These are phyloP conservation scores for Graphiopsis chlorocephala DNA, from an alignment of 2,329 filamentous ascomycete species.

Conservation along the genomic window DNA sequence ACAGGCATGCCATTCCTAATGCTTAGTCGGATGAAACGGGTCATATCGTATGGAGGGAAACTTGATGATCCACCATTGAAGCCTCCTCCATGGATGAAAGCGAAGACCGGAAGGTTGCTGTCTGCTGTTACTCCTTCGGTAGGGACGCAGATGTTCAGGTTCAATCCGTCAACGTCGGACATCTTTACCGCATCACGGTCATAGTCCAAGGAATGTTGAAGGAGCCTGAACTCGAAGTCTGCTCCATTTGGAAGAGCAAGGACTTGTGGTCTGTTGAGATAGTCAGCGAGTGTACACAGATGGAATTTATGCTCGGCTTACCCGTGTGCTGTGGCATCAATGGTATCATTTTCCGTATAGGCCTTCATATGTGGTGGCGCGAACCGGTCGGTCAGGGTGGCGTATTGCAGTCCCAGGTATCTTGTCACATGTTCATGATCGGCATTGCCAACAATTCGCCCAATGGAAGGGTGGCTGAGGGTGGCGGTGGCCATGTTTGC, in stretches of 20 bases:
- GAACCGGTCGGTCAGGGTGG: constrained; percentile 38
- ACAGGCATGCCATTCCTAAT: constrained; percentile 45
- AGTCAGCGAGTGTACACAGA: neutral
- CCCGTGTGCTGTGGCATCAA: constrained; percentile 39
- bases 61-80: constrained; percentile 50
- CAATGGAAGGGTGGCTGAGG: constrained; percentile 24
- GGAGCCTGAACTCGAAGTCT: constrained; percentile 47
- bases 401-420: constrained; percentile 41
- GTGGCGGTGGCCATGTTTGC: neutral
- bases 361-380: constrained; percentile 34
- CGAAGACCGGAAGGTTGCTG: constrained; percentile 46
- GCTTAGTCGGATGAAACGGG: constrained; percentile 46
- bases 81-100: constrained; percentile 55
- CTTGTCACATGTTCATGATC: constrained; percentile 29
- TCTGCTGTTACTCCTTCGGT: neutral
- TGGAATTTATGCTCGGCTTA: constrained; percentile 17
- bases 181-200: constrained; percentile 25
- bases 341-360: constrained; percentile 22
- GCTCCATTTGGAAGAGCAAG: constrained; percentile 42
- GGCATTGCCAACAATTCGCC: constrained; percentile 25
- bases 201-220: constrained; percentile 48
- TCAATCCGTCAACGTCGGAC: constrained; percentile 52
- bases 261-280: constrained; percentile 35
- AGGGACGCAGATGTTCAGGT: constrained; percentile 52
- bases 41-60: constrained; percentile 53